Evolutionary conservation across 257 asterid species (phyloP).

Genomic region (Thymus mandschuricus): DNA sequence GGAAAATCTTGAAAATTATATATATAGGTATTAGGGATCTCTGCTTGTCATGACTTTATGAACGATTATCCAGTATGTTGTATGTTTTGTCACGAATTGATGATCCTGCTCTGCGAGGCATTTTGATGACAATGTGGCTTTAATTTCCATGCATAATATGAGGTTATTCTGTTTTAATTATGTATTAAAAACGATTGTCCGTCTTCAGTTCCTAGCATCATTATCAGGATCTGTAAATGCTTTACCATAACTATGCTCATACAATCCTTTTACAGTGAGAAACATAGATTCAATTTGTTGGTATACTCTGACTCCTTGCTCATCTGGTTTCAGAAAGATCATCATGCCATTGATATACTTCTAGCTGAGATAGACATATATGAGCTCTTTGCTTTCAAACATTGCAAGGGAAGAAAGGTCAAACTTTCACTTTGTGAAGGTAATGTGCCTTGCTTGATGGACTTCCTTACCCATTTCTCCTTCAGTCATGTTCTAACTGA

Average conservation of each 20-base stretch:
- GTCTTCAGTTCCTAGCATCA: conserved; percentile 13
- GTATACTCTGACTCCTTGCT: conserved; percentile 11
- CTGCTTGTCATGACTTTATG: conserved; percentile 24
- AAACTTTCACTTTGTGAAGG: conserved; percentile 99
- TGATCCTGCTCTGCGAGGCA: neutral
- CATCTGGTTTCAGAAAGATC: conserved; percentile 65
- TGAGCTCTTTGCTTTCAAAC: conserved; percentile 94
- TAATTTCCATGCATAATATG: conserved; percentile 1
- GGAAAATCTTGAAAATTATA: neutral
- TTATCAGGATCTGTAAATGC: conserved; percentile 7
- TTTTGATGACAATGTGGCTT: conserved; percentile 24
- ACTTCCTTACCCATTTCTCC: conserved; percentile 2
- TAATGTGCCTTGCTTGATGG: conserved; percentile 33
- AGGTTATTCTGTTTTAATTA: conserved; percentile 8
- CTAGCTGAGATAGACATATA: conserved; percentile 98
- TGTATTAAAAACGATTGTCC: neutral
- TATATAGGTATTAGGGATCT: conserved; percentile 11
- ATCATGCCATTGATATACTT: conserved; percentile 88
- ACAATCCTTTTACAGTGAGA: neutral
- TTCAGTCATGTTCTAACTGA: conserved; percentile 24
- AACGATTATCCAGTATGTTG: neutral
- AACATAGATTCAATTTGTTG: neutral
- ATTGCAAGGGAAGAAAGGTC: conserved; percentile 93
- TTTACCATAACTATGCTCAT: neutral
- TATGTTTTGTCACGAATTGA: conserved; percentile 1